A percentile compares a stretch with the other conserved stretches of the same genome.
These are phyloP conservation scores for Botrytis sinoallii DNA, from an alignment of 2,329 filamentous ascomycete genomes.

Conservation along the genomic window DNA sequence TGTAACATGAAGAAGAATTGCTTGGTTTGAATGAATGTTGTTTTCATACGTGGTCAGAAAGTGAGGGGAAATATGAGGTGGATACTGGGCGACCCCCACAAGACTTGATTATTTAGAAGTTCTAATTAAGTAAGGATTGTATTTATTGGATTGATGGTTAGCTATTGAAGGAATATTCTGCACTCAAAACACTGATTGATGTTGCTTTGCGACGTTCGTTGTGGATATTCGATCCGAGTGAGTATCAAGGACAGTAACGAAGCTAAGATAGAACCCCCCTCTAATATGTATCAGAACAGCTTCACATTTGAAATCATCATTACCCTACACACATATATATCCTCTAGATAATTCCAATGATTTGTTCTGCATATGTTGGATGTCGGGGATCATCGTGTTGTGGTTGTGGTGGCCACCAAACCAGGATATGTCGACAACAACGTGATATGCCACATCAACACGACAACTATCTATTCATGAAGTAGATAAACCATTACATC, in stretches of 20 bases:
- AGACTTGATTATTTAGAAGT: too few species aligned
- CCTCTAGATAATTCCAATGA: neutral
- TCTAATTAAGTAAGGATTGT: too few species aligned
- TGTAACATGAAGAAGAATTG: constrained; percentile 40
- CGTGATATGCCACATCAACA: neutral
- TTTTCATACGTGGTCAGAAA: too few species aligned
- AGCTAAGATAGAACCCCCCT: neutral
- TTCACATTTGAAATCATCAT: neutral
- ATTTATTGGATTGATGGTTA: too few species aligned
- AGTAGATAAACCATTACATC: neutral
- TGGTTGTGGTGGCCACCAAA: neutral
- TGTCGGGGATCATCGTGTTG: neutral
- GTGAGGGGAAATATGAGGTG: too few species aligned
- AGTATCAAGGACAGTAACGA: neutral
- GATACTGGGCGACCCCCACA: too few species aligned
- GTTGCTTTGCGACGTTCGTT: neutral
- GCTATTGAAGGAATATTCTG: neutral
- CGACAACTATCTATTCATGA: neutral
- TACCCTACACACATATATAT: too few species aligned
- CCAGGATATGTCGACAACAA: neutral
- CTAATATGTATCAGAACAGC: neutral
- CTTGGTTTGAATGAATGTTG: neutral
- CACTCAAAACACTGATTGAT: too few species aligned
- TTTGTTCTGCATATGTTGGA: neutral
- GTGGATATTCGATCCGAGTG: neutral